Base-by-base conservation (phyloP, 129 eudicot species). In the Lonicera japonica region DNA sequence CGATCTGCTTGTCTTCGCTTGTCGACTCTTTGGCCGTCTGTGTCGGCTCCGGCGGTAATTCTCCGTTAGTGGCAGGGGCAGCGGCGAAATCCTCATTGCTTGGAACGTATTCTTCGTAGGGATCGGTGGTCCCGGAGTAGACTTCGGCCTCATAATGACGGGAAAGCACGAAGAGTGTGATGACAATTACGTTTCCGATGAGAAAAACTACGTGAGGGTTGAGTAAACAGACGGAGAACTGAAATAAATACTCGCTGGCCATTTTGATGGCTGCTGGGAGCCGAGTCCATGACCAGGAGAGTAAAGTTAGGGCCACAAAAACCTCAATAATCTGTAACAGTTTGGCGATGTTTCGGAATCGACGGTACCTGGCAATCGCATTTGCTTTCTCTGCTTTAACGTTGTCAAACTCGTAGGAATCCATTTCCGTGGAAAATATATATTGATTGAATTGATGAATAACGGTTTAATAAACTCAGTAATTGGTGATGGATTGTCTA, bases 131-230 rank as follows among this genome's bases (percentile, higher is more conserved):
- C 41, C 56, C 77, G 66, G 69, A n/a, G 50, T 41, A 20, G 19
- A 45, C 53, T 18, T 50, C 84, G 14, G 68, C 54, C 56, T 75
- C 88, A 24, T 56, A 23, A 14, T 69, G 70, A 58, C 88, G 80
- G 64, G 83, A 81, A 20, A 75, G 76, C 8, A 73, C 52, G 47
- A 71, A 73, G 40, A 89, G 75, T 0, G 69, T 25, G 54, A 70
- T 45, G 41, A 90, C 75, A 0, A 90, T 86, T 5, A 63, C 73
- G 69, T 86, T 90, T 18, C 95, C 92, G 86, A 90, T 60, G 1
- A 90, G 75, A 65, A 90, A 90, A 46, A 77, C 86, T 1, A 90
- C 77, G 74, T 74, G 95, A 69, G 82, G 89, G 63, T 81, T 86
- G 67, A 78, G 20, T 0, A 86, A 7, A 40, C 63, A 73, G 43